Evolutionary conservation across 805 yeast species (phyloP).

Genomic region (Candida methanosorbosa): DNA sequence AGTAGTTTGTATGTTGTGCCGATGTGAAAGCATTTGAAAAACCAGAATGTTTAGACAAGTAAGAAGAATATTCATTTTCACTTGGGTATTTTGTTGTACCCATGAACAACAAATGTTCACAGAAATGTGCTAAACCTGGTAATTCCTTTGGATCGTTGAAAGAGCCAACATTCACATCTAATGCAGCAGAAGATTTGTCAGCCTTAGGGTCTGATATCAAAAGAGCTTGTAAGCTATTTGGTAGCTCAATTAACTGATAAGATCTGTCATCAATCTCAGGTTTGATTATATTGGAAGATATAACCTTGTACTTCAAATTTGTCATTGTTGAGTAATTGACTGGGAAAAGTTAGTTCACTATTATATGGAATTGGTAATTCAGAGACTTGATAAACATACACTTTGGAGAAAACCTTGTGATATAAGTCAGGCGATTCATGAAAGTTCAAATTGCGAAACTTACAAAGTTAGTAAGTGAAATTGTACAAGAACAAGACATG

Average conservation of each 20-base stretch:
- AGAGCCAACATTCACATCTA: slow-evolving; percentile 74
- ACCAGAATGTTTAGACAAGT: slow-evolving; percentile 78
- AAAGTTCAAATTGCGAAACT: too few relatives aligned
- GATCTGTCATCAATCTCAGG: slow-evolving; percentile 64
- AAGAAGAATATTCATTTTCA: slow-evolving; percentile 69
- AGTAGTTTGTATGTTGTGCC: slow-evolving; percentile 81
- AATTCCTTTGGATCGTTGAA: slow-evolving; percentile 55
- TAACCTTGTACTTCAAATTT: neutral
- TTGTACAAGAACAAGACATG: too few relatives aligned
- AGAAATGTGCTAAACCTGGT: slow-evolving; percentile 76
- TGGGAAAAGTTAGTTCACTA: too few relatives aligned
- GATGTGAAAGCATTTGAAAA: slow-evolving; percentile 90
- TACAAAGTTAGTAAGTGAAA: too few relatives aligned
- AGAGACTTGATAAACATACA: too few relatives aligned
- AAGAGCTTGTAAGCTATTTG: slow-evolving; percentile 51
- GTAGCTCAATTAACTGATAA: slow-evolving; percentile 56
- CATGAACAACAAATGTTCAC: slow-evolving; percentile 68
- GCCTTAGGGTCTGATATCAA: slow-evolving; percentile 61
- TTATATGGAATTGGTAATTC: too few relatives aligned
- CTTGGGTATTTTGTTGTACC: slow-evolving; percentile 70
- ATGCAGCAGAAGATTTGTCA: slow-evolving; percentile 70
- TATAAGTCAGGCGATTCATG: too few relatives aligned
- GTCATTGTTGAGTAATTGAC: neutral
- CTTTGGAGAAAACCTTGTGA: too few relatives aligned
- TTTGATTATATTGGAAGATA: slow-evolving; percentile 21